Conservation (phyloP, 805 yeast species). For the Blastobotrys robertii region DNA sequence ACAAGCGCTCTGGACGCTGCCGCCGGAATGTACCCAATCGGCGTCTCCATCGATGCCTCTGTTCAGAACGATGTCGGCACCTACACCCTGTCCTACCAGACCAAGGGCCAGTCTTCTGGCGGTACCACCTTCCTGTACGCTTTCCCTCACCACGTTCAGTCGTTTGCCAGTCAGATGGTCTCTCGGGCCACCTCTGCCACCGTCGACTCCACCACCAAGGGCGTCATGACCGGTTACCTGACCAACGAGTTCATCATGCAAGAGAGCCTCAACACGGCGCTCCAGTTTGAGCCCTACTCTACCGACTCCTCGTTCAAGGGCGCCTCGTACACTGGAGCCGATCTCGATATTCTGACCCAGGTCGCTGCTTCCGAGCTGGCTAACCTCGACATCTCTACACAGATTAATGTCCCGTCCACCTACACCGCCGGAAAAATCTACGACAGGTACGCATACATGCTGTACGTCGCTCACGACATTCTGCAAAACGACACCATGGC, state of each 20-base stretch:
- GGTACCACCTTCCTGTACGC: conserved; percentile 43
- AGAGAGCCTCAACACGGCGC: conserved; percentile 32
- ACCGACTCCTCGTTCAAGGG: conserved; percentile 31
- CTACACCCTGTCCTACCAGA: conserved; percentile 40
- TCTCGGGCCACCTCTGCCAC: conserved; percentile 24
- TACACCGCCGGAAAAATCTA: conserved; percentile 81
- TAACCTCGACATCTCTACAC: conserved; percentile 42
- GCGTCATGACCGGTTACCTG: conserved; percentile 30
- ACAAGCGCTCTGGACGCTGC: conserved; percentile 42
- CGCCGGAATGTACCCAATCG: conserved; percentile 58
- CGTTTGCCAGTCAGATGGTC: conserved; percentile 31
- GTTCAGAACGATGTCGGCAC: conserved; percentile 38
- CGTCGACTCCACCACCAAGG: conserved; percentile 41
- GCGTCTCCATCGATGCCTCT: conserved; percentile 39
- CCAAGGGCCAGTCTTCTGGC: conserved; percentile 40
- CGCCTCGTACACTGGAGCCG: conserved; percentile 32
- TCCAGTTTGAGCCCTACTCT: conserved; percentile 51
- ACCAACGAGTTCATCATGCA: conserved; percentile 25
- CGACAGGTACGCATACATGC: conserved; percentile 83
- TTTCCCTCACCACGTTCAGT: conserved; percentile 53
- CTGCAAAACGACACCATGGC: conserved; percentile 49
- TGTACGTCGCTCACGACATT: conserved; percentile 61
- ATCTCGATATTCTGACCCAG: conserved; percentile 31
- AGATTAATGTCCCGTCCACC: conserved; percentile 72
- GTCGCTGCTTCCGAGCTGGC: conserved; percentile 46